Conservation (phyloP, 495 filamentous ascomycete genomes). For the Hyaloscypha finlandica region DNA sequence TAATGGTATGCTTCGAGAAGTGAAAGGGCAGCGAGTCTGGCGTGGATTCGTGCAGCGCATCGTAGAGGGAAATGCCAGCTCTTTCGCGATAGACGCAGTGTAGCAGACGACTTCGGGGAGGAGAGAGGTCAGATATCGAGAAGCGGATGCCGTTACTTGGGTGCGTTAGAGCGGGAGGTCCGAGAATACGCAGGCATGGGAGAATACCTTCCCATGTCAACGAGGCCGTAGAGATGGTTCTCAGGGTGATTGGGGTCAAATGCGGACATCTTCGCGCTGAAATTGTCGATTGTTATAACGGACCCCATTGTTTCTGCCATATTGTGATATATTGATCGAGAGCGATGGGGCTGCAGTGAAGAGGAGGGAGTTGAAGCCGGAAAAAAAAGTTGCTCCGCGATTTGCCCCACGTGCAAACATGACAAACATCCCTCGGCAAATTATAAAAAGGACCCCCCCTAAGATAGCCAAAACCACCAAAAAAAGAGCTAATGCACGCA, state of each 20-base stretch:
- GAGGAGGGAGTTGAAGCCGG: not conserved
- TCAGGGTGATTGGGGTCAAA: conserved; percentile 40
- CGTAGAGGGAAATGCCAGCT: conserved; percentile 83
- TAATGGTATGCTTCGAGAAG: conserved; percentile 66
- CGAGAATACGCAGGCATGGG: not conserved
- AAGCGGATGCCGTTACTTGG: conserved; percentile 92
- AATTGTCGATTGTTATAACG: conserved; percentile 54
- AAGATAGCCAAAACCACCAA: no score
- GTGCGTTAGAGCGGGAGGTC: conserved; percentile 9
- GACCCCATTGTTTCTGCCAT: conserved; percentile 33
- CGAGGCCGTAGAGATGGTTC: conserved; percentile 57
- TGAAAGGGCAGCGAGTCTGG: conserved; percentile 45
- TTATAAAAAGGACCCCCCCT: no score
- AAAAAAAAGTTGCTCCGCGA: not conserved
- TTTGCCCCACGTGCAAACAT: conserved; percentile 10
- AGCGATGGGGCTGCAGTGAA: not conserved
- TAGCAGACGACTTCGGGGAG: conserved; percentile 68
- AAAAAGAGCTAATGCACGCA: no score
- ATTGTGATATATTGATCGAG: not conserved
- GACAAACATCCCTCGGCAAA: not conserved
- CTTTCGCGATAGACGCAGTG: conserved; percentile 78
- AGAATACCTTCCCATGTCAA: conserved; percentile 75
- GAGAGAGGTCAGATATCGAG: conserved; percentile 79
- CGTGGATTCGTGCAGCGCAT: conserved; percentile 59
- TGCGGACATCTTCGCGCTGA: conserved; percentile 46